These are phyloP conservation scores for Botryotinia convoluta DNA, from an alignment of 2,329 filamentous ascomycete species.

Conservation along the genomic window DNA sequence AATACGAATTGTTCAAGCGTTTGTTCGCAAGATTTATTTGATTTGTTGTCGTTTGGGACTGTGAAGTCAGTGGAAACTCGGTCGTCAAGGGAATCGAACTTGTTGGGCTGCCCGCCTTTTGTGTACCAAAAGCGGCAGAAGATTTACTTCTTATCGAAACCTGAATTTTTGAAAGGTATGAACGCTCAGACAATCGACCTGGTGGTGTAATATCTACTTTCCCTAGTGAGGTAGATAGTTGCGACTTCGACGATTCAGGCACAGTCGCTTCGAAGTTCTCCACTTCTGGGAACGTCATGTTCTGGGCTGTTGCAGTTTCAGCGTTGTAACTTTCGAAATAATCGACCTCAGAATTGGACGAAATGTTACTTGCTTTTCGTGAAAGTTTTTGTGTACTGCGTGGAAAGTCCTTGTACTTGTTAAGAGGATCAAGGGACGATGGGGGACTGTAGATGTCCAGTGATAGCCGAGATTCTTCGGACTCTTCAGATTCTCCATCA, in stretches of 20 bases:
- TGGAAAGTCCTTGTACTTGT: background rate
- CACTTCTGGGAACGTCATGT: background rate
- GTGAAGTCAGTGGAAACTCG: background rate
- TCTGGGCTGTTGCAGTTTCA: background rate
- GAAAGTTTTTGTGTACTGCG: background rate
- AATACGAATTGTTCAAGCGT: background rate
- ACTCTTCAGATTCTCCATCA: background rate
- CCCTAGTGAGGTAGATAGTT: background rate
- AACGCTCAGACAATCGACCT: slow-evolving; percentile 5
- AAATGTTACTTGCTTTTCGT: background rate
- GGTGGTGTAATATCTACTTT: background rate
- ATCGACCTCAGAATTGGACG: background rate
- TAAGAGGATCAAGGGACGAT: background rate
- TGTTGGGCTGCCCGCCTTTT: background rate
- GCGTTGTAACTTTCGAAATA: background rate
- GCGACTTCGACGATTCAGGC: background rate
- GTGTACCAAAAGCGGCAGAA: background rate
- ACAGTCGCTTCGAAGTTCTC: background rate
- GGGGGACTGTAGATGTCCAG: background rate
- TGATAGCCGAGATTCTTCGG: background rate
- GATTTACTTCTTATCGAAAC: background rate
- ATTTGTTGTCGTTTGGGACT: background rate
- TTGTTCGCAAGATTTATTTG: background rate
- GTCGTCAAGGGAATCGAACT: slow-evolving; percentile 5
- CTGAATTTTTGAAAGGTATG: background rate